A percentile compares a stretch with the other conserved stretches of the same genome.
Evolutionary conservation across 2,329 filamentous ascomycete genomes (phyloP).

Genomic region (Ceratocystiopsis minuta): DNA sequence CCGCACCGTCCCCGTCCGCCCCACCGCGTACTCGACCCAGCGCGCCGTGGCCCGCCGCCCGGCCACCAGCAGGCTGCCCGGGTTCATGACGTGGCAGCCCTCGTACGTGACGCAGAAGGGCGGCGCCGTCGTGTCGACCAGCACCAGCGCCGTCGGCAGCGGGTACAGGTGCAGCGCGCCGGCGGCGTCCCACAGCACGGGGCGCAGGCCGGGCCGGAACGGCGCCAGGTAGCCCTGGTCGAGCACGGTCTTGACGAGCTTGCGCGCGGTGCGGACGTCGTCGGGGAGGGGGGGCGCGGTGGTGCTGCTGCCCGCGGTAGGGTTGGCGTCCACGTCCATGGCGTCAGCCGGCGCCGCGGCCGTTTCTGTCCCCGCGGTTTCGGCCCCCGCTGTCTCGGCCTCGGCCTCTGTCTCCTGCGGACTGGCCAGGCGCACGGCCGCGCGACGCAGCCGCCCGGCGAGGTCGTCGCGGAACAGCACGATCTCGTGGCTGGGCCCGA

Average conservation of each 20-base stretch:
- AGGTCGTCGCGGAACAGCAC: constrained; percentile 79
- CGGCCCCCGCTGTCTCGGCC: constrained; percentile 13
- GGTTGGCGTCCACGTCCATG: constrained; percentile 5
- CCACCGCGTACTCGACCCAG: constrained; percentile 78
- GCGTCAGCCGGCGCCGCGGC: constrained; percentile 2
- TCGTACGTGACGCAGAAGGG: constrained; percentile 84
- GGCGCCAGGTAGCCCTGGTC: constrained; percentile 82
- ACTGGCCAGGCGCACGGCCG: constrained; percentile 45
- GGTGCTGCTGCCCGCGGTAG: background rate
- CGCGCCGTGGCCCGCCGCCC: constrained; percentile 50
- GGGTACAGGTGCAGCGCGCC: constrained; percentile 68
- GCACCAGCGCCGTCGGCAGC: constrained; percentile 62
- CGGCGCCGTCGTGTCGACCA: constrained; percentile 67
- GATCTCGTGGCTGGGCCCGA: constrained; percentile 76
- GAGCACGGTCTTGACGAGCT: constrained; percentile 76
- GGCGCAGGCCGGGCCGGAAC: constrained; percentile 62
- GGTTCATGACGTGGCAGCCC: constrained; percentile 91
- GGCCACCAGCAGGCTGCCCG: constrained; percentile 55
- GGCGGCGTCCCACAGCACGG: constrained; percentile 80
- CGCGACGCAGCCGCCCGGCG: constrained; percentile 57
- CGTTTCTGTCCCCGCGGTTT: constrained; percentile 3
- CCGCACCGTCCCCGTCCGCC: constrained; percentile 41
- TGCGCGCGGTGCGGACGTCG: constrained; percentile 44
- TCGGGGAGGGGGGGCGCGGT: constrained; percentile 18
- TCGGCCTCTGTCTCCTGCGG: constrained; percentile 4